Evolutionary conservation across 2,329 filamentous ascomycete species (phyloP), one percentile per base, ranked within the genome.

Genomic region (Colletotrichum chlorophyti): DNA sequence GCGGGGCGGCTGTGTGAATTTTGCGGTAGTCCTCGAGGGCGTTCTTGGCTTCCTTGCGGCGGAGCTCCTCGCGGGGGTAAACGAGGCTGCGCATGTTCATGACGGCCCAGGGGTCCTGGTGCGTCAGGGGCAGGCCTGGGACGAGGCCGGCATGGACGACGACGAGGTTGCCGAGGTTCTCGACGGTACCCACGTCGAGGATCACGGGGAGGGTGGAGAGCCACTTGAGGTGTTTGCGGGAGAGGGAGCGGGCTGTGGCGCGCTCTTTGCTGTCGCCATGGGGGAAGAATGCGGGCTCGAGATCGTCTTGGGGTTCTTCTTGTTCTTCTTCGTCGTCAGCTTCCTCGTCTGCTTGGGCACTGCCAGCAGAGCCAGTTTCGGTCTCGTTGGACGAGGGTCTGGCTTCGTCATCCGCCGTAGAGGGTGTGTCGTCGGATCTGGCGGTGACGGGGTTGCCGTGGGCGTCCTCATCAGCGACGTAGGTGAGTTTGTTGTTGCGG

Each of bases 51-150:
- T 73, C 50, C 65, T 73, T 61, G 66, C 78, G 62, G 76, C 73
- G 72, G 24, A 75, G 70, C 21, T 74, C 68, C 48, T 71, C 67
- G 26, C 69, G 70, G 6, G 87, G 75, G 63, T 79, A 81, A 64
- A 90, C 81, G 51, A 97, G 83, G 6, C 87, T 91, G 54, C 93
- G 87, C 91, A 99, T 96, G 69, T 92, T 95, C 93, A 97, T 97
- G 35, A 91, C 90, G 48, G 89, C 88, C 72, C 85, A 87, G 0
- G 93, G 89, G 71, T 97, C 82, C 65, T 89, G 94, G 48, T 83
- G 78, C 41, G 88, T 79, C 12, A 96, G 79, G 1, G 83, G 72
- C 1, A 96, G 76, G 5, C 87, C 89, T 0, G 94, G 91, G 0
- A 95, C 87, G 2, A 98, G 80, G 1, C 95, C 95, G 0, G 86